Base-by-base conservation (phyloP, 345 rosid genomes). In the Bruguiera gymnorhiza region DNA sequence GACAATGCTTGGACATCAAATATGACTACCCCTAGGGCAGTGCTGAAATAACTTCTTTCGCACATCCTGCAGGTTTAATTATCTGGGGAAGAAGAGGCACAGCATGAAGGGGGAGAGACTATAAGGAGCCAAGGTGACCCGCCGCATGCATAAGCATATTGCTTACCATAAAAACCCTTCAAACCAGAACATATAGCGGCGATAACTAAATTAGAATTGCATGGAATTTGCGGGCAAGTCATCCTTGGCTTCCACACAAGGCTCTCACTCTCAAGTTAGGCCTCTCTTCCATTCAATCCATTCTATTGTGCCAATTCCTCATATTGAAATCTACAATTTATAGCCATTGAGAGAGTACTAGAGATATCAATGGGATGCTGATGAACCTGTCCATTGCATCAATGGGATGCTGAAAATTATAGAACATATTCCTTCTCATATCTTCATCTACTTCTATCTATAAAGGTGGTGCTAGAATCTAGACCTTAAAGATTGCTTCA, bases 181-280 rank as follows among this genome's bases (percentile, higher is more conserved):
- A 1, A 39, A 39, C 48, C 16, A 39, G 48, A 10, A 39, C 2
- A 5, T 32, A 32, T 6, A 39, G 13, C 15, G 10, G 13, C 48
- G 15, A 9, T 6, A 36, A 36, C 39, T 36, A 36, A 36, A 36
- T 7, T 6, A 36, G 1, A 6, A 36, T 8, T 2, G 15, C 10
- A 39, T 10, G 15, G 46, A 10, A 54, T 54, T 54, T 21, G 27
- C 27, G 15, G 58, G 58, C 58, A 54, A n/a, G 26, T 54, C 58
- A 54, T 54, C 27, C 58, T 54, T 54, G 58, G 29, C 58, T 54
- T 54, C 58, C 58, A n/a, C 27, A 54, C 5, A 54, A 54, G 58
- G 26, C 58, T 54, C 58, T 54, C 5, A 21, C 26, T 24, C 58
- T 24, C 29, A 21, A n/a, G 58, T 54, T 54, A 54, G 58, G 13